Evolutionary conservation across 176 grass and related monocot genomes (phyloP).

Genomic region (Phragmites australis): DNA sequence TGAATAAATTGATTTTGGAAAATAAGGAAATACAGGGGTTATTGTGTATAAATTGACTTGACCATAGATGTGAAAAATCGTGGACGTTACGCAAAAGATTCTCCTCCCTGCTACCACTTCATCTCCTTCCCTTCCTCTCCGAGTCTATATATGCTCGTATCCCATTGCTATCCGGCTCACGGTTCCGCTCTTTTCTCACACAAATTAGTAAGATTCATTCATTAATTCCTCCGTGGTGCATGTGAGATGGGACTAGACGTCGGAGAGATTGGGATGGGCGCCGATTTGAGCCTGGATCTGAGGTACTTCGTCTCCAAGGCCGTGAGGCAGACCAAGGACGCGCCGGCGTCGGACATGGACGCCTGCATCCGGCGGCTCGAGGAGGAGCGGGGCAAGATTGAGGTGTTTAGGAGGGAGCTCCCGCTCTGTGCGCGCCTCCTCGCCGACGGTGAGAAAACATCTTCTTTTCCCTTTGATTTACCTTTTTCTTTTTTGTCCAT

Average conservation of each 20-base stretch:
- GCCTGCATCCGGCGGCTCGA: conserved; percentile 64
- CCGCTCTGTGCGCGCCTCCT: conserved; percentile 76
- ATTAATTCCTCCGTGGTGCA: background rate
- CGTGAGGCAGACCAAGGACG: conserved; percentile 37
- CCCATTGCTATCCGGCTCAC: conserved; percentile 13
- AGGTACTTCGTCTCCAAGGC: conserved; percentile 55
- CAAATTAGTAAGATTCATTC: conserved; percentile 15
- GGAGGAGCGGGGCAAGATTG: conserved; percentile 81
- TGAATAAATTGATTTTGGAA: background rate
- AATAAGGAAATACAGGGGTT: background rate
- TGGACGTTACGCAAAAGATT: background rate
- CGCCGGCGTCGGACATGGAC: conserved; percentile 45
- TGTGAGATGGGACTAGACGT: conserved; percentile 50
- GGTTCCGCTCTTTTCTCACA: background rate
- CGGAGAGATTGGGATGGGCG: conserved; percentile 48
- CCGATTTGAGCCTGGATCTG: conserved; percentile 66
- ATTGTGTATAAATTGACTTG: background rate
- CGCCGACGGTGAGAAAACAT: conserved; percentile 43
- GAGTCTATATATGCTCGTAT: background rate
- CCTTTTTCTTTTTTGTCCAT: background rate
- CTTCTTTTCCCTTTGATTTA: background rate
- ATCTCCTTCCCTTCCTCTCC: background rate
- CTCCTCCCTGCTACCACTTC: background rate
- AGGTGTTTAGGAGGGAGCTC: conserved; percentile 81
- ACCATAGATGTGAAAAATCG: background rate